A percentile compares a stretch with the other conserved stretches of the same genome.
These are phyloP conservation scores for Camellia lanceoleosa DNA, from an alignment of 148 eudicot genomes.

Conservation along the genomic window DNA sequence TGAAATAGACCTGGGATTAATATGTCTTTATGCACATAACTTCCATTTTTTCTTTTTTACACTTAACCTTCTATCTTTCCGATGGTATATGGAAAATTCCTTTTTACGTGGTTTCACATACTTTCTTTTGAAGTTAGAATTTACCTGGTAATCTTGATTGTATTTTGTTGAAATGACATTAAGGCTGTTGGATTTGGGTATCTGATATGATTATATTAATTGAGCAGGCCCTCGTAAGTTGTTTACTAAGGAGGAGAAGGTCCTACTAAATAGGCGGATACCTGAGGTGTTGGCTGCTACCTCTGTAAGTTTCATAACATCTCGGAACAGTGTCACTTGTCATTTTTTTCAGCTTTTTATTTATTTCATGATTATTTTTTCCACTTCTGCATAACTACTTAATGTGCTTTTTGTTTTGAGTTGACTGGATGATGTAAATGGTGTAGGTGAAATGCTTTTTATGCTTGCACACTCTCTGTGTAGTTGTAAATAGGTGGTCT, in stretches of 20 bases:
- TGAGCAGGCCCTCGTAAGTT: conserved; percentile 56
- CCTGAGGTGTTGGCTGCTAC: conserved; percentile 74
- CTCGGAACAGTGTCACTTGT: background rate
- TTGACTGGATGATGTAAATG: background rate
- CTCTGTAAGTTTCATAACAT: conserved; percentile 53
- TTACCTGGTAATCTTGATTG: background rate
- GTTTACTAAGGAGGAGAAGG: conserved; percentile 79
- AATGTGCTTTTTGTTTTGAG: background rate
- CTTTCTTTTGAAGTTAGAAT: background rate
- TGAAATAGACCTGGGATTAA: background rate
- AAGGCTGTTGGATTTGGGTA: background rate
- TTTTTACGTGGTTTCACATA: background rate
- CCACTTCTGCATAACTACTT: background rate
- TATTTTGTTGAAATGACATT: background rate
- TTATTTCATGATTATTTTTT: background rate
- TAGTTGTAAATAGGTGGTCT: conserved; percentile 4
- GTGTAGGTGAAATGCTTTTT: background rate
- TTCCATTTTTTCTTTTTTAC: background rate
- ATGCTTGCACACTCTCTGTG: background rate
- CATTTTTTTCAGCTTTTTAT: background rate
- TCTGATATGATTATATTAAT: conserved; percentile 7
- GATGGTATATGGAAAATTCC: no score
- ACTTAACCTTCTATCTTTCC: background rate
- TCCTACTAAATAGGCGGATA: conserved; percentile 48
- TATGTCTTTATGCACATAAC: background rate